Conservation (phyloP, 2,329 filamentous ascomycete genomes). For the Epichloe typhina region DNA sequence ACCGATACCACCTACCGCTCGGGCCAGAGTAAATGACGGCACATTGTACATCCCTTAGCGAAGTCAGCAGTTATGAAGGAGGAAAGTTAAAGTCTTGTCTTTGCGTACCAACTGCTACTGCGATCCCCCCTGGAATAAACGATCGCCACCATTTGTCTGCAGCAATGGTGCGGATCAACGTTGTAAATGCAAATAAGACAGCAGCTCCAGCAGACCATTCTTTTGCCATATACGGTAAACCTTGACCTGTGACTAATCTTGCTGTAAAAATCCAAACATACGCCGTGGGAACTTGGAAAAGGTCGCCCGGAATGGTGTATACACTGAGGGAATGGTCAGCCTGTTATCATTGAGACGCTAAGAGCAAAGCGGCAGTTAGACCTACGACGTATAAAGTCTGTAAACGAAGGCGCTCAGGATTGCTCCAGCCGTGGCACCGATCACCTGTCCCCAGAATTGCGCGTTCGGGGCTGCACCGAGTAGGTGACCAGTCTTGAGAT, state of each 20-base stretch:
- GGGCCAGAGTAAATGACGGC: constrained; percentile 84
- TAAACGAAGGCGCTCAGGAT: constrained; percentile 80
- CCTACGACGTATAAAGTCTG: constrained; percentile 60
- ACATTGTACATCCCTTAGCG: constrained; percentile 84
- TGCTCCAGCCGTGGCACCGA: constrained; percentile 76
- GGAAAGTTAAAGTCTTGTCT: neutral
- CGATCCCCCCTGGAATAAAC: constrained; percentile 82
- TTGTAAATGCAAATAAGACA: constrained; percentile 57
- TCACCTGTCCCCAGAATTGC: constrained; percentile 93
- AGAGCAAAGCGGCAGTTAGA: neutral
- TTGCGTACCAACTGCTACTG: constrained; percentile 69
- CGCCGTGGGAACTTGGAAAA: constrained; percentile 88
- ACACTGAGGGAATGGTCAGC: constrained; percentile 36
- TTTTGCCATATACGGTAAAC: constrained; percentile 69
- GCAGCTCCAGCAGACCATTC: constrained; percentile 70
- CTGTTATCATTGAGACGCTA: too few relatives aligned
- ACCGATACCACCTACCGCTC: constrained; percentile 62
- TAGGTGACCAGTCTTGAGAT: constrained; percentile 90
- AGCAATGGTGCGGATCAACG: constrained; percentile 51
- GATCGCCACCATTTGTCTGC: constrained; percentile 51
- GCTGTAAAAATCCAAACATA: constrained; percentile 98
- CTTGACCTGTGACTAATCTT: constrained; percentile 79
- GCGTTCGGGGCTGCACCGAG: constrained; percentile 85
- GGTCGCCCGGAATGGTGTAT: constrained; percentile 73
- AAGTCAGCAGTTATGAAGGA: neutral